Conservation (phyloP, 129 eudicot genomes). For the Oenanthe sinensis region DNA sequence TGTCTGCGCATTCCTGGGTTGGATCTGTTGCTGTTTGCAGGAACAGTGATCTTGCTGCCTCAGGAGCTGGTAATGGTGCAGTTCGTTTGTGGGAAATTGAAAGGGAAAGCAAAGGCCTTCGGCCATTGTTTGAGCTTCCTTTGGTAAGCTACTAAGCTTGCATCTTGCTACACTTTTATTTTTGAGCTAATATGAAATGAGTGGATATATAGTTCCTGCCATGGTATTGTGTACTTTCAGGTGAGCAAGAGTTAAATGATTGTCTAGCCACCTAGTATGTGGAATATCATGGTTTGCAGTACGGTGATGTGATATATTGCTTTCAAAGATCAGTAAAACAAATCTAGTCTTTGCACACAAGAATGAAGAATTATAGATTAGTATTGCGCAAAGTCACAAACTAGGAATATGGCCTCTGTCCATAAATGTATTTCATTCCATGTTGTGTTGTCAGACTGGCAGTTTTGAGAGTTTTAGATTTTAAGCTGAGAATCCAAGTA, state of each 20-base stretch:
- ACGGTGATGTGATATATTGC: not conserved
- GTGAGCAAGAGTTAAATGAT: not conserved
- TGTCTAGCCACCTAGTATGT: not conserved
- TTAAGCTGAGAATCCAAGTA: not conserved
- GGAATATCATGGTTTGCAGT: not conserved
- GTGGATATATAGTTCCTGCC: not conserved
- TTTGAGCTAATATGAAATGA: not conserved
- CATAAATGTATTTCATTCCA: not conserved
- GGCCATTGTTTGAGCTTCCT: conserved; percentile 78
- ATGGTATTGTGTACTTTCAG: not conserved
- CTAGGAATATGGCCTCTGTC: not conserved
- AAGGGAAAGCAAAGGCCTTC: conserved; percentile 61
- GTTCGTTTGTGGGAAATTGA: conserved; percentile 80
- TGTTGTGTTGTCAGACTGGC: not conserved
- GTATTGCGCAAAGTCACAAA: not conserved
- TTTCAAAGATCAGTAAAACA: not conserved
- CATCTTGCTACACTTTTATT: not conserved
- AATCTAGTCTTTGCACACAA: not conserved
- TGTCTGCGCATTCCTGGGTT: conserved; percentile 77
- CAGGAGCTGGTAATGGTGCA: conserved; percentile 91
- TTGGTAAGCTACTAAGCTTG: conserved; percentile 76
- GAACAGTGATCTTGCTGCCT: conserved; percentile 93
- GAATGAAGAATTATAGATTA: not conserved
- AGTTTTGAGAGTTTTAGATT: not conserved
- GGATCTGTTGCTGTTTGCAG: conserved; percentile 77